Conservation (phyloP, 305 asterid genomes). For the Vinca major region DNA sequence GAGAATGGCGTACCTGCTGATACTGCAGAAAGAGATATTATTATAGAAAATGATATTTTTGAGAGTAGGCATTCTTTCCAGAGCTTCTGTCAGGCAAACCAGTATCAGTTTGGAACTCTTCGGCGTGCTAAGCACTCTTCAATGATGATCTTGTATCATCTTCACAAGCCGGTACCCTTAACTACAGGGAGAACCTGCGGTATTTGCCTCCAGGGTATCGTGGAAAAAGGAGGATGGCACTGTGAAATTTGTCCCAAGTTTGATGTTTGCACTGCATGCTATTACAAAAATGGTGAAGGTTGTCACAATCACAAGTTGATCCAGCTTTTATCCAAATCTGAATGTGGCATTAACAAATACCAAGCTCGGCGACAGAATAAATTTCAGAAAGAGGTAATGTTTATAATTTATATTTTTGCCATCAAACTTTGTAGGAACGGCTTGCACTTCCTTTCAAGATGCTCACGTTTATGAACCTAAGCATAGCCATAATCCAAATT, state of each 20-base stretch:
- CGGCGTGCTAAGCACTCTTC: constrained; percentile 77
- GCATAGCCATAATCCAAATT: not conserved
- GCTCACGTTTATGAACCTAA: not conserved
- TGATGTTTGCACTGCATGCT: constrained; percentile 34
- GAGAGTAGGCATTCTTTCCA: constrained; percentile 48
- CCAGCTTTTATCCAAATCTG: constrained; percentile 10
- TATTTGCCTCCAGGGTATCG: constrained; percentile 26
- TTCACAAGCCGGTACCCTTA: constrained; percentile 27
- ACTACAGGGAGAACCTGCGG: constrained; percentile 26
- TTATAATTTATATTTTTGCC: not conserved
- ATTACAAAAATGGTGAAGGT: constrained; percentile 22
- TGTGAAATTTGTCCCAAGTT: constrained; percentile 33
- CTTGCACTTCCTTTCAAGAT: not conserved
- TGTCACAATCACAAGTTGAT: constrained; percentile 27
- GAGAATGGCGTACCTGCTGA: constrained; percentile 34
- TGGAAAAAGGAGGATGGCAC: constrained; percentile 24
- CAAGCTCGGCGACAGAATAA: constrained; percentile 18
- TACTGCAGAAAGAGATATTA: constrained; percentile 40
- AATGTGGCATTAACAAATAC: constrained; percentile 16
- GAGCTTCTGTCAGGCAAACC: constrained; percentile 49
- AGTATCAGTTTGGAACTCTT: constrained; percentile 54
- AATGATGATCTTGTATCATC: constrained; percentile 71
- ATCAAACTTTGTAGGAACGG: not conserved
- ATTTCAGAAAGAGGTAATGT: constrained; percentile 15
- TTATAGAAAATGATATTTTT: constrained; percentile 39